Evolutionary conservation across 2,329 filamentous ascomycete genomes (phyloP), one percentile per base, ranked within the genome.

Genomic region (Diaporthe longicolla): DNA sequence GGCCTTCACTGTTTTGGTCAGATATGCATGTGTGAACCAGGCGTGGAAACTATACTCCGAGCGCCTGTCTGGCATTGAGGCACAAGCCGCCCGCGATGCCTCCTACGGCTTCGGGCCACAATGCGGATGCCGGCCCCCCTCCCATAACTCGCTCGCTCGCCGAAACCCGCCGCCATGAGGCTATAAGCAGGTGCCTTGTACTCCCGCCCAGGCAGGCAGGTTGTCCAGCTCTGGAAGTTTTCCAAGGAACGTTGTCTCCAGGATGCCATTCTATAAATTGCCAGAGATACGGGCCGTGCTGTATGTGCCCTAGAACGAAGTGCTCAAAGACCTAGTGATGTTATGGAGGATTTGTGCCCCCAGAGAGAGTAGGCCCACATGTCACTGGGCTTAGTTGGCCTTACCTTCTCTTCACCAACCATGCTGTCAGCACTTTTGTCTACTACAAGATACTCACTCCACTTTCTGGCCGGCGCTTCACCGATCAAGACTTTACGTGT

Each of bases 61-160:
- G 45, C n/a, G 19, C 40, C 43, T 65, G 43, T 26, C 61, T 24
- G 43, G 43, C 43, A 35, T 66, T 37, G 61, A 37, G 26, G 61
- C 45, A 21, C 40, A n/a, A 43, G 15, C 35, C 3, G 26, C 11
- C 19, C 24, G 26, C 26, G 61, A 43, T 21, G 24, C 40, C 29
- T 15, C 59, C 40, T 40, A 10, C 40, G 9, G 40, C 24, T 21
- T 50, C 26, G 37, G 61, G 45, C 24, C 61, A 24, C 37, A n/a
- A 50, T 37, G 10, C 45, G 61, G 29, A 50, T 17, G n/a, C 19
- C 61, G 1, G 37, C 4, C 21, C 32, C 4, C 21, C 32, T n/a
- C 40, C 26, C 19, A 17, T 48, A 45, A 48, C 37, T 40, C n/a
- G 61, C 43, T 24, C 43, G 43, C 61, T 50, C 61, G 43, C 61